A percentile compares a stretch with the other conserved stretches of the same genome.
phyloP scores from a whole-genome alignment of 1,284 basidiomycete species.

The Ceratobasidium sp. region DNA sequence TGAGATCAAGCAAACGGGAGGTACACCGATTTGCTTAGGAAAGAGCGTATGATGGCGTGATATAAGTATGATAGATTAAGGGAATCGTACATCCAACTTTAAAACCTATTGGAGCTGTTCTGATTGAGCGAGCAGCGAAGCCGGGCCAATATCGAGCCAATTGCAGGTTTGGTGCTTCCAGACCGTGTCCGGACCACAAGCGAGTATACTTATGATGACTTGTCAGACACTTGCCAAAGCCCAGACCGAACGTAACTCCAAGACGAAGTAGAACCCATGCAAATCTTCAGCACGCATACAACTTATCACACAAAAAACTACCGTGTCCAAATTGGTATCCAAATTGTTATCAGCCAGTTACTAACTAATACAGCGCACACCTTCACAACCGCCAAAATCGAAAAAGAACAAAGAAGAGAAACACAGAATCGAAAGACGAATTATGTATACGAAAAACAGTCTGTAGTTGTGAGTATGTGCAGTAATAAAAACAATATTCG shows the following conservation, averaged over 20 bases:
- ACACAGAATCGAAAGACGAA: constrained; percentile 36
- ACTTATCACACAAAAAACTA: too few relatives aligned
- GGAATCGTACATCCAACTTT: too few relatives aligned
- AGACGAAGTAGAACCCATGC: too few relatives aligned
- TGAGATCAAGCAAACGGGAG: neutral
- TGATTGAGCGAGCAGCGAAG: too few relatives aligned
- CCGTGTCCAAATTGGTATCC: constrained; percentile 20
- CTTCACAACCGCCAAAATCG: constrained; percentile 36
- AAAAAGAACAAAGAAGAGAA: constrained; percentile 31
- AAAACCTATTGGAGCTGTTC: too few relatives aligned
- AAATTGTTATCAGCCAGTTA: constrained; percentile 26
- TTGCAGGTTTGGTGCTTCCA: too few relatives aligned
- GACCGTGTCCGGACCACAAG: too few relatives aligned
- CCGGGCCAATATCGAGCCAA: too few relatives aligned
- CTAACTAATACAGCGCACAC: constrained; percentile 26
- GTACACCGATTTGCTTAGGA: neutral
- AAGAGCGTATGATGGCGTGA: neutral
- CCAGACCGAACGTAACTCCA: too few relatives aligned
- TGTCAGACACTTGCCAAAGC: too few relatives aligned
- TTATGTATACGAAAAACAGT: constrained; percentile 44
- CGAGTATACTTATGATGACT: too few relatives aligned
- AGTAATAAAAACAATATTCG: constrained; percentile 44
- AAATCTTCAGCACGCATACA: neutral
- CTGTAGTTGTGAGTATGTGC: constrained; percentile 44
- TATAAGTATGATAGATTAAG: neutral